Evolutionary conservation across 2,329 filamentous ascomycete species (phyloP).

Genomic region (Cercospora zeina): DNA sequence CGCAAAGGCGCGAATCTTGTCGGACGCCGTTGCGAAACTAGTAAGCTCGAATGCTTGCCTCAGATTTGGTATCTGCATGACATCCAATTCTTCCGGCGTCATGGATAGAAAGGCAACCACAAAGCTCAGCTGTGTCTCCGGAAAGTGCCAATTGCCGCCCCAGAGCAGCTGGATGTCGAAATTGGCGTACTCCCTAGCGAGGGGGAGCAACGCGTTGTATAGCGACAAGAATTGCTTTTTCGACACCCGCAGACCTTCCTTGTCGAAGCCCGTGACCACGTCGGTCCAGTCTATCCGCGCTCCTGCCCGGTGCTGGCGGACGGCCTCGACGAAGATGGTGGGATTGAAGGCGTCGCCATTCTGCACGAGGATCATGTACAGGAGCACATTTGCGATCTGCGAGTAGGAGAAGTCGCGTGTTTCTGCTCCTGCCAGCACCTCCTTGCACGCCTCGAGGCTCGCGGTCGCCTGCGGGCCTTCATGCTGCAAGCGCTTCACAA

Average conservation of each 20-base stretch:
- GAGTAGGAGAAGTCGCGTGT: conserved; percentile 71
- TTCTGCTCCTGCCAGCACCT: conserved; percentile 58
- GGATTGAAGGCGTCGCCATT: conserved; percentile 64
- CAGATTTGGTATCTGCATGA: conserved; percentile 78
- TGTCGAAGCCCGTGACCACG: conserved; percentile 78
- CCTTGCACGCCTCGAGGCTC: conserved; percentile 68
- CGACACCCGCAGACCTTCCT: conserved; percentile 72
- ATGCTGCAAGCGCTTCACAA: conserved; percentile 67
- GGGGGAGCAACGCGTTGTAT: conserved; percentile 73
- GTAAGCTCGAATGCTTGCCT: conserved; percentile 71
- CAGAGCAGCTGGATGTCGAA: conserved; percentile 88
- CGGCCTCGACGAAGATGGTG: conserved; percentile 65
- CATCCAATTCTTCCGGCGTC: conserved; percentile 73
- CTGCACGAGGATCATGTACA: conserved; percentile 66
- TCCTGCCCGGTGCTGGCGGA: conserved; percentile 57
- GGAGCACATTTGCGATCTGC: conserved; percentile 77
- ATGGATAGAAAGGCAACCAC: conserved; percentile 82
- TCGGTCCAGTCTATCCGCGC: conserved; percentile 64
- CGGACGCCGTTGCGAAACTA: conserved; percentile 62
- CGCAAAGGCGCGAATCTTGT: conserved; percentile 61
- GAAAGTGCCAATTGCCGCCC: conserved; percentile 82
- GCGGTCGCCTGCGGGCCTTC: conserved; percentile 73
- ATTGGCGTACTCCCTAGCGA: conserved; percentile 62
- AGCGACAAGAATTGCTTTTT: conserved; percentile 77
- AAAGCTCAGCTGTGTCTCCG: conserved; percentile 90